Base-by-base conservation (phyloP, 2,329 filamentous ascomycete genomes). In the Verticillium tricorpus region DNA sequence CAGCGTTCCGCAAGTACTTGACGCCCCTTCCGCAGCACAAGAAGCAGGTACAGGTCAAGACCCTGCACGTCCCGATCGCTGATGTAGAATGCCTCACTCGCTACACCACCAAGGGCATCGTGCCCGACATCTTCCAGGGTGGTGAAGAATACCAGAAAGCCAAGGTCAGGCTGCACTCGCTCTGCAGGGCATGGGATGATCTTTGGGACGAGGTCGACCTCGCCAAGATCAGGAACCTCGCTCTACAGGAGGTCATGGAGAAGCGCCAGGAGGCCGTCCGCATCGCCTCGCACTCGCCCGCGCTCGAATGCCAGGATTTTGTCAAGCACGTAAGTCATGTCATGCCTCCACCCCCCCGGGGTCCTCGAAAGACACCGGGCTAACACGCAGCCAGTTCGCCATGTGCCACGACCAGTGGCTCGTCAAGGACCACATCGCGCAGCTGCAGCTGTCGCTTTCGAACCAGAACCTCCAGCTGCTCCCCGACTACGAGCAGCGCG, bases 391-490 rank as follows among this genome's bases (percentile, higher is more conserved):
- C 5, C 60, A 94, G 90, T 97, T 95, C 72, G 90, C 93, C 65
- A 96, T 97, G 91, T 91, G 93, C 70, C 93, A 99, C 71, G 92
- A 97, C 71, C 91, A 97, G 76, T 98, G 94, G 93, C 84, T 96
- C 56, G 92, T 99, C 74, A 92, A 95, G 73, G 93, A 97, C 73
- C 93, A 96, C 69, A 97, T 99, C 68, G 86, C 88, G 15, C 88
- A 93, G 64, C 82, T 99, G 63, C 92, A 93, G 64, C 89, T 92
- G 71, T 83, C 94, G 32, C 92, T 98, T 77, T 97, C 95, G 1
- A 93, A 98, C 73, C 94, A 98, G 73, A 98, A 98, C 71, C 85
- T 99, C 2, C 93, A 97, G 71, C 85, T 99, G 5, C 85, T 99
- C 11, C 95, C 95, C 0, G 95, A 99, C 76, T 99, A 99, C 72